phyloP scores from a whole-genome alignment of 2,329 filamentous ascomycete genomes.

The Colletotrichum liaoningense region DNA sequence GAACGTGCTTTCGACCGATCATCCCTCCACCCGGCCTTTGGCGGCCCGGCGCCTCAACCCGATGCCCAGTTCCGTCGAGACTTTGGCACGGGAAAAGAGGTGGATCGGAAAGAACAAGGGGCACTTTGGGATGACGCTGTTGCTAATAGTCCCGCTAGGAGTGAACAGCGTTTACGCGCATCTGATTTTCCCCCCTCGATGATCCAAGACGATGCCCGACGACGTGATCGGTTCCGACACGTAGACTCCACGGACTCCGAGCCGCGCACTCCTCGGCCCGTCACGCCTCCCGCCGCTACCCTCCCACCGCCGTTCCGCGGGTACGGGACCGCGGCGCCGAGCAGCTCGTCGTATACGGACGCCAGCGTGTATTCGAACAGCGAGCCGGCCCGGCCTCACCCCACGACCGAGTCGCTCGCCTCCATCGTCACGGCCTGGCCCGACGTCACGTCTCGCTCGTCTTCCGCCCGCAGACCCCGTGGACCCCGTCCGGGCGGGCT shows the following conservation, averaged over 20 bases:
- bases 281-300: neutral
- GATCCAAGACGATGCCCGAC: neutral
- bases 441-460: neutral
- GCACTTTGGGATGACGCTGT: neutral
- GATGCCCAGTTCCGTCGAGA: neutral
- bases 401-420: neutral
- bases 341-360: neutral
- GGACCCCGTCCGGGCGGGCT: neutral
- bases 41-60: neutral
- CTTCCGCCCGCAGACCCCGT: neutral
- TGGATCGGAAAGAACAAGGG: neutral
- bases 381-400: neutral
- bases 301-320: neutral
- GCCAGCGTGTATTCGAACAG: neutral
- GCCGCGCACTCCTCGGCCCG: neutral
- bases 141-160: neutral
- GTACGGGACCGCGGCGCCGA: neutral
- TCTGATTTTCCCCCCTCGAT: neutral
- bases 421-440: neutral
- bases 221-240: neutral
- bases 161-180: neutral
- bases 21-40: constrained; percentile 12
- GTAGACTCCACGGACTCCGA: neutral
- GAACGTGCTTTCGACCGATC: constrained; percentile 1
- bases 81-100: neutral